Evolutionary conservation across 164 flowering plant genomes (phyloP).

Genomic region (Pachysandra terminalis): DNA sequence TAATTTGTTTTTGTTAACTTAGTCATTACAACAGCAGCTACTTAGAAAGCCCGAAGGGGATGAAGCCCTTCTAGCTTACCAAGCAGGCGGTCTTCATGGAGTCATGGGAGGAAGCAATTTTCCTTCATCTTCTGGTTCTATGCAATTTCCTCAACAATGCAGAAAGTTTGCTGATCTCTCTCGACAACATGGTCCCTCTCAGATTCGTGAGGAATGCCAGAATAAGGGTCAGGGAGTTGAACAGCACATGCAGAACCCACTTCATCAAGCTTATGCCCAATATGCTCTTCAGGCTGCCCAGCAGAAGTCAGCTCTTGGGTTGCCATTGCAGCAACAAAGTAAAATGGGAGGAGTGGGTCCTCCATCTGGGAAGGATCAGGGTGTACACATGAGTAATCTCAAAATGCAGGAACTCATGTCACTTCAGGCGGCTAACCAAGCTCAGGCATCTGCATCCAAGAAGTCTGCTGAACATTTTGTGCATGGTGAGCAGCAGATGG

Average conservation of each 20-base stretch:
- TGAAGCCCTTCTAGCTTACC: conserved; percentile 70
- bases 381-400: conserved; percentile 43
- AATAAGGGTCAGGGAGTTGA: conserved; percentile 62
- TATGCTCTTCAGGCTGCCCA: conserved; percentile 72
- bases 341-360: conserved; percentile 56
- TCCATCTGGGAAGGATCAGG: conserved; percentile 68
- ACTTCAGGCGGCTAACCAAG: conserved; percentile 62
- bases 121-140: conserved; percentile 49
- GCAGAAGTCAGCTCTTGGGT: conserved; percentile 59
- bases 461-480: conserved; percentile 51
- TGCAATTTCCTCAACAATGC: conserved; percentile 56
- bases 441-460: conserved; percentile 63
- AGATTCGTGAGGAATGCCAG: conserved; percentile 52
- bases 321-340: conserved; percentile 62
- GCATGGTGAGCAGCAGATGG: conserved; percentile 61
- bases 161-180: conserved; percentile 54
- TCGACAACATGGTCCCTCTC: conserved; percentile 60
- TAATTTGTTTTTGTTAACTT: conserved; percentile 15
- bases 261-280: conserved; percentile 73
- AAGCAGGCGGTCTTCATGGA: conserved; percentile 63
- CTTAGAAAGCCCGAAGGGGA: conserved; percentile 75
- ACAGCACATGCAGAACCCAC: conserved; percentile 54
- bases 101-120: conserved; percentile 54
- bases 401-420: conserved; percentile 76
- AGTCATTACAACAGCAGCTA: conserved; percentile 70